Percentiles rank a stretch among this genome's conserved stretches.
These are phyloP conservation scores for Firmiana major DNA, from an alignment of 345 rosid genomes.

Conservation along the genomic window DNA sequence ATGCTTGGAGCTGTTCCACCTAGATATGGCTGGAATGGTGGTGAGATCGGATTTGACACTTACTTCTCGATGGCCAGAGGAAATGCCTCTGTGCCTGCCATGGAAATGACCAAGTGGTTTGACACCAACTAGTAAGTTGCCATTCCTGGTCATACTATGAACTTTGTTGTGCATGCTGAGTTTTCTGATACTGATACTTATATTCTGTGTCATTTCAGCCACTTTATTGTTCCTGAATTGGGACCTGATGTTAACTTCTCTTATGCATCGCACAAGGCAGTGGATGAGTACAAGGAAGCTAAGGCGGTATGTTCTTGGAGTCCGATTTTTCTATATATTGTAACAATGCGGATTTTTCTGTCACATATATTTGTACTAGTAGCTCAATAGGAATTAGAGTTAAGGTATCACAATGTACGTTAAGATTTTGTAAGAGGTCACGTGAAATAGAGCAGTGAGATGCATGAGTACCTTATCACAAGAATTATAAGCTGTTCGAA, in stretches of 20 bases:
- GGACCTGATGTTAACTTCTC: slow-evolving; percentile 85
- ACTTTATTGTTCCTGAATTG: slow-evolving; percentile 92
- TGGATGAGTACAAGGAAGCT: slow-evolving; percentile 90
- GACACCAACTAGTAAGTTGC: slow-evolving; percentile 98
- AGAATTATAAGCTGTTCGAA: not conserved
- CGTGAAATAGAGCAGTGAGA: too few species aligned
- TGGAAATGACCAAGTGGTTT: slow-evolving; percentile 99
- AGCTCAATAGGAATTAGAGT: not conserved
- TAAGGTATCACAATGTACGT: not conserved
- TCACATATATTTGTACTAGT: not conserved
- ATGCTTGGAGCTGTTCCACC: slow-evolving; percentile 97
- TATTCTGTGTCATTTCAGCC: slow-evolving; percentile 45
- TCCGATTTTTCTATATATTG: not conserved
- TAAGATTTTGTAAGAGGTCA: not conserved
- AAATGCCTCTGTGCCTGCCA: slow-evolving; percentile 92
- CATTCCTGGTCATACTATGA: not conserved
- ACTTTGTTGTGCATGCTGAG: not conserved
- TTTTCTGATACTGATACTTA: not conserved
- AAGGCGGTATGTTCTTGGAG: slow-evolving; percentile 57
- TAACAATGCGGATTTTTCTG: not conserved
- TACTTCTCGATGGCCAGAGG: slow-evolving; percentile 99
- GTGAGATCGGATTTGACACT: slow-evolving; percentile 77
- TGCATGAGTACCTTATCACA: too few species aligned
- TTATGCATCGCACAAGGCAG: slow-evolving; percentile 96
- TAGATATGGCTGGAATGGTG: slow-evolving; percentile 74